Evolutionary conservation across 1,284 basidiomycete species (phyloP).

Genomic region (Naganishia sp.): DNA sequence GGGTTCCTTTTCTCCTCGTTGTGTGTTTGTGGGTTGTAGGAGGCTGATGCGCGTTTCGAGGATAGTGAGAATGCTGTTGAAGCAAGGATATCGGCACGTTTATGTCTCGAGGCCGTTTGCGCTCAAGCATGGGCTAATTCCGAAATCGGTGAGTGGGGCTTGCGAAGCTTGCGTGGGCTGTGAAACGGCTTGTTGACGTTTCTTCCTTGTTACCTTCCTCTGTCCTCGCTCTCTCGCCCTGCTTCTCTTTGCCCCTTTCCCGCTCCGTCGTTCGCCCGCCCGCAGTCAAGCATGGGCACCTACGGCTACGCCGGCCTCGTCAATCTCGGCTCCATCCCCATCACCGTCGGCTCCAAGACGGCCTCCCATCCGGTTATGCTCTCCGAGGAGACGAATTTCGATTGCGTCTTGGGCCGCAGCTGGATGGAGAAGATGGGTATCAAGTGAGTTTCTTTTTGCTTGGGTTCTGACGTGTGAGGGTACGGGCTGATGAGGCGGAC

Average conservation of each 20-base stretch:
- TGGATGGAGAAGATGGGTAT: constrained; percentile 92
- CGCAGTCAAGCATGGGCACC: constrained; percentile 44
- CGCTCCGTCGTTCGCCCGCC: not conserved
- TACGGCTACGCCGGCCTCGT: constrained; percentile 51
- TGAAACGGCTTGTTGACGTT: not conserved
- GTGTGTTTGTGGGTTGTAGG: not conserved
- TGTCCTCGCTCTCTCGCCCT: not conserved
- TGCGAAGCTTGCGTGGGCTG: not conserved
- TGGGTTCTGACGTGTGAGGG: not conserved
- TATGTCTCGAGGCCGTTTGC: constrained; percentile 96
- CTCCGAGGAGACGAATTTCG: constrained; percentile 94
- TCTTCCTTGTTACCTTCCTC: constrained; percentile 5
- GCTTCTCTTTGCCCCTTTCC: constrained; percentile 1
- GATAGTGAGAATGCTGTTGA: constrained; percentile 85
- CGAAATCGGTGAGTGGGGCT: constrained; percentile 54
- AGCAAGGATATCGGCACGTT: constrained; percentile 89
- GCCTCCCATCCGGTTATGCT: constrained; percentile 61
- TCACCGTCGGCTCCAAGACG: constrained; percentile 58
- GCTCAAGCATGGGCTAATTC: constrained; percentile 82
- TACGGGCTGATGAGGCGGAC: not conserved
- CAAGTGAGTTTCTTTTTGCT: constrained; percentile 49
- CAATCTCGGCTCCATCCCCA: constrained; percentile 73
- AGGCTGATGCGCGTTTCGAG: not conserved
- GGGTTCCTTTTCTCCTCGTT: constrained; percentile 39
- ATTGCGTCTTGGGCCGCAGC: constrained; percentile 88